Base-by-base conservation (phyloP, 495 filamentous ascomycete genomes). In the Neurospora pannonica region DNA sequence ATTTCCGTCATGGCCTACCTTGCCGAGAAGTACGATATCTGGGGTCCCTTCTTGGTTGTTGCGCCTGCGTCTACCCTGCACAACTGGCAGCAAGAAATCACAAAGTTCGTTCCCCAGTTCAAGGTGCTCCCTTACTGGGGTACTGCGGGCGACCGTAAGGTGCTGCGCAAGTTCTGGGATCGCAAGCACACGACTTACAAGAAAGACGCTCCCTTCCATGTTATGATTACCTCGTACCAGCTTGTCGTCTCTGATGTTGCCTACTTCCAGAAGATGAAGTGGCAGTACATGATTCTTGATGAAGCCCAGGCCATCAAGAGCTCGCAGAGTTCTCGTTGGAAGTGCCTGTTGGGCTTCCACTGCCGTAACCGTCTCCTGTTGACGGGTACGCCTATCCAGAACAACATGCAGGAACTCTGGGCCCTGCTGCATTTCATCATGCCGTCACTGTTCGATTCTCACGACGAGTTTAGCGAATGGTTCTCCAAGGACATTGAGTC, bases 321-420 rank as follows among this genome's bases (percentile, higher is more conserved):
- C 71, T 98, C 97, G 17, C 89, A 92, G 77, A 97, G 94, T 83
- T 97, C 95, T 5, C 90, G 96, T 77, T 99, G 96, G 96, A 99
- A 98, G 87, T 93, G 91, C 76, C 83, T 99, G 75, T 86, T 99
- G 24, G 93, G 94, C 19, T 98, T 98, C 85, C 92, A 94, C 79
- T 99, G 95, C 83, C 93, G 96, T 54, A 99, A 99, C 82, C 92
- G 96, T 74, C 89, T 99, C 10, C 85, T 99, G 48, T 89, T 99
- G 31, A 99, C 96, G 1, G 96, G 96, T 84, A 99, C 96, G 9
- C 96, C 96, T 3, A 99, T 99, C 79, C 96, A 99, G 83, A 99
- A 99, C 83, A 98, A 98, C 86, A 99, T 99, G 96, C 96, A 99
- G 82, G 96, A 99, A 83, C 84, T 99, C 70, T 99, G 96, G 96